Evolutionary conservation across 345 rosid species (phyloP).

Genomic region (Carallia brachiata): DNA sequence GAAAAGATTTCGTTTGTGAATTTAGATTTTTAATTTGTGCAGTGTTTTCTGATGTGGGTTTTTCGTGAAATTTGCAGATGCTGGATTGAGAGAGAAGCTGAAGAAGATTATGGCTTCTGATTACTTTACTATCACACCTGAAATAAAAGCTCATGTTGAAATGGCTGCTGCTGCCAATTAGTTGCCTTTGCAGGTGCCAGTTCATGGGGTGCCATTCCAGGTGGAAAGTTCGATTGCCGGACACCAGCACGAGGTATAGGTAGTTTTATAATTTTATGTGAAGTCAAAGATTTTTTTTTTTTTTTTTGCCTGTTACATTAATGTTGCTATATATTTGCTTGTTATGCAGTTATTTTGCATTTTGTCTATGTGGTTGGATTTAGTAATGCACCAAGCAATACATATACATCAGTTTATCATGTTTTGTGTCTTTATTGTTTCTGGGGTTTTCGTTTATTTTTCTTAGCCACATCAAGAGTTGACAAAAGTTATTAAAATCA

Average conservation of each 20-base stretch:
- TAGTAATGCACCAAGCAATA: too few relatives aligned
- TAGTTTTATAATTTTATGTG: neutral
- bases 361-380: too few relatives aligned
- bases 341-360: neutral
- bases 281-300: neutral
- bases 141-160: slow-evolving; percentile 80
- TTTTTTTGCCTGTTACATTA: neutral
- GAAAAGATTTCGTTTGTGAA: neutral
- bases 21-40: neutral
- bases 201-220: slow-evolving; percentile 27
- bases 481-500: too few relatives aligned
- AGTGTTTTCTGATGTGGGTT: neutral
- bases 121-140: slow-evolving; percentile 77
- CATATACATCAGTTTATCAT: too few relatives aligned
- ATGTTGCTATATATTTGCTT: neutral
- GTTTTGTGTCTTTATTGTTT: too few relatives aligned
- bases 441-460: too few relatives aligned
- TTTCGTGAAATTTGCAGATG: slow-evolving; percentile 43
- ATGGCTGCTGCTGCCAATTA: slow-evolving; percentile 64
- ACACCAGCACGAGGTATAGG: slow-evolving; percentile 32
- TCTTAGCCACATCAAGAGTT: too few relatives aligned
- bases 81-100: slow-evolving; percentile 68
- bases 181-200: slow-evolving; percentile 57
- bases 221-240: slow-evolving; percentile 40
- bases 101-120: slow-evolving; percentile 83